These are phyloP conservation scores for Paraphysoderma sedebokerense DNA, from an alignment of 371 early-diverging fungal genomes.

Conservation along the genomic window DNA sequence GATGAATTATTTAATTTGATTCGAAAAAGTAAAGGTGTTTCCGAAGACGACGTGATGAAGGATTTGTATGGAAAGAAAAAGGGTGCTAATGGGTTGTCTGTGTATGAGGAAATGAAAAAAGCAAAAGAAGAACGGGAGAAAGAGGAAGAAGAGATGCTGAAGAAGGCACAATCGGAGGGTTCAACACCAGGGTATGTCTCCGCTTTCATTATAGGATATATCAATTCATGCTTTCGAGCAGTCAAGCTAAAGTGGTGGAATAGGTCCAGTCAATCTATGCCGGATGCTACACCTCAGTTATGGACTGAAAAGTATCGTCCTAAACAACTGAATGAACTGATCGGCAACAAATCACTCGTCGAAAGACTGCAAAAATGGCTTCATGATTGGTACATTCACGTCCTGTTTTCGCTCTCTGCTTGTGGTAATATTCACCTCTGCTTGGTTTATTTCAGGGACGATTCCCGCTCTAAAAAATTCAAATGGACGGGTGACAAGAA, in stretches of 20 bases:
- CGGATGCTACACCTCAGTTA: conserved; percentile 21
- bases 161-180: too few relatives aligned
- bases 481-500: not conserved
- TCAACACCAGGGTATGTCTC: too few relatives aligned
- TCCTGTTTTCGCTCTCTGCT: too few relatives aligned
- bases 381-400: conserved; percentile 40
- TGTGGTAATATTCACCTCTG: too few relatives aligned
- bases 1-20: conserved; percentile 74
- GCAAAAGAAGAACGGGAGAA: too few relatives aligned
- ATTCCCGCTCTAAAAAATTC: not conserved
- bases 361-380: conserved; percentile 61
- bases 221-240: too few relatives aligned
- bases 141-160: too few relatives aligned
- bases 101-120: not conserved
- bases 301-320: conserved; percentile 99
- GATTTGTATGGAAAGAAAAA: conserved; percentile 3
- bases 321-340: conserved; percentile 52
- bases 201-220: too few relatives aligned
- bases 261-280: too few relatives aligned
- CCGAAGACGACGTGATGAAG: not conserved
- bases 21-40: conserved; percentile 22
- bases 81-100: conserved; percentile 2
- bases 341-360: conserved; percentile 78
- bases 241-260: too few relatives aligned
- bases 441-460: too few relatives aligned